These are phyloP conservation scores for Huntiella decipiens DNA, from an alignment of 2,329 filamentous ascomycete species.

Conservation along the genomic window DNA sequence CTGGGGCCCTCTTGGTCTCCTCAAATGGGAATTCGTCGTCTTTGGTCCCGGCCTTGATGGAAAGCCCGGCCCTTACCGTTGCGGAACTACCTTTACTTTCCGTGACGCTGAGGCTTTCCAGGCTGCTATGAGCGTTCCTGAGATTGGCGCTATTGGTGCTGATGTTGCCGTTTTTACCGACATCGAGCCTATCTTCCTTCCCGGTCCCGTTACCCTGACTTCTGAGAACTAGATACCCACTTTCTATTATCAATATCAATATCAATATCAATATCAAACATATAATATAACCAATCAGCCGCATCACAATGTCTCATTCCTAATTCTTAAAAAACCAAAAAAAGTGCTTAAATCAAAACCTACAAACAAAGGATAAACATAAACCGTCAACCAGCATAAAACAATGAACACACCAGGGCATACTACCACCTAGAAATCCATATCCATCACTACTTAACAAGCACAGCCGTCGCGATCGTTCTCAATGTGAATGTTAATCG, in stretches of 20 bases:
- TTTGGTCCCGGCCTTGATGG: slow-evolving; percentile 6
- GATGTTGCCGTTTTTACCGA: slow-evolving; percentile 5
- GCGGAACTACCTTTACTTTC: slow-evolving; percentile 6
- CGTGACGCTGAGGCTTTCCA: slow-evolving; percentile 1
- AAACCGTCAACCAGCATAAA: neutral
- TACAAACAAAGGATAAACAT: neutral
- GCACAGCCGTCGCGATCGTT: slow-evolving; percentile 83
- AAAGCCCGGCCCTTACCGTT: slow-evolving; percentile 3
- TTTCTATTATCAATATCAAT: neutral
- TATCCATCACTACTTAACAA: slow-evolving; percentile 40
- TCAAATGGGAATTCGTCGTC: slow-evolving; percentile 3
- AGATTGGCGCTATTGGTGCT: neutral
- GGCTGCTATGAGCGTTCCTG: slow-evolving; percentile 2
- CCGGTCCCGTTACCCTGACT: neutral
- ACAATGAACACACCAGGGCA: slow-evolving; percentile 6
- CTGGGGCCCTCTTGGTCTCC: slow-evolving; percentile 5
- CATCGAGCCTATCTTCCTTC: slow-evolving; percentile 4
- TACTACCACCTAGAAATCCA: neutral
- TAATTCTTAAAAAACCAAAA: neutral
- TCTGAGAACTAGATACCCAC: neutral
- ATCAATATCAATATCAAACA: neutral
- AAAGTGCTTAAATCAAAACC: neutral
- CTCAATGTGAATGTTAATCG: slow-evolving; percentile 95
- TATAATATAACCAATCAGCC: neutral
- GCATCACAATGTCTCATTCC: neutral